These are phyloP conservation scores for Gloeopeniophorella convolvens DNA, from an alignment of 768 basidiomycete species.

Conservation along the genomic window DNA sequence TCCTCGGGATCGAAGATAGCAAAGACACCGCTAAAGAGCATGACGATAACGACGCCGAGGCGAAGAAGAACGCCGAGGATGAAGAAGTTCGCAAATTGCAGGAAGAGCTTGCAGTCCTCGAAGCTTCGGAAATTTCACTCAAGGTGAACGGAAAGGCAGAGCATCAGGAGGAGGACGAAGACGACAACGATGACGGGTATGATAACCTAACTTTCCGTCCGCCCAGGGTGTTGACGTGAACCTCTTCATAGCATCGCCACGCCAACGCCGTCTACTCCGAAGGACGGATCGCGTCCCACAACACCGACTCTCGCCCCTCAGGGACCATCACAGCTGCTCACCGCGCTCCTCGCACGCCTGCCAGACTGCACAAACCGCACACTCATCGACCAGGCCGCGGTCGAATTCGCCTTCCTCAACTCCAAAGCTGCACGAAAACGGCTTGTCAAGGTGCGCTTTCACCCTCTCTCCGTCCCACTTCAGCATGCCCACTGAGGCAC, in stretches of 20 bases:
- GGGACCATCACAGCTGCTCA: constrained; percentile 90
- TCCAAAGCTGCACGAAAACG: constrained; percentile 94
- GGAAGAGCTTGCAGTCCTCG: constrained; percentile 66
- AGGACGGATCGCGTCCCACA: constrained; percentile 41
- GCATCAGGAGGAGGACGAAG: constrained; percentile 19
- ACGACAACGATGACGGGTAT: constrained; percentile 24
- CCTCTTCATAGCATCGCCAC: constrained; percentile 37
- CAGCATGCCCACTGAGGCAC: background rate
- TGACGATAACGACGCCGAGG: constrained; percentile 42
- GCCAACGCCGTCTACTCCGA: constrained; percentile 65
- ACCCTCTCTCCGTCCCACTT: background rate
- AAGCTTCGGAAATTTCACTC: constrained; percentile 28
- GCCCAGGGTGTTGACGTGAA: background rate
- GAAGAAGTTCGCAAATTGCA: constrained; percentile 73
- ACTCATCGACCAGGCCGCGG: constrained; percentile 86
- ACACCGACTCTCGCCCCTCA: constrained; percentile 72
- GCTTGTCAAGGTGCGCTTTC: constrained; percentile 62
- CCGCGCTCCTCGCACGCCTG: constrained; percentile 81
- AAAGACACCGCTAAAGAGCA: constrained; percentile 29
- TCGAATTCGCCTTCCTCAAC: constrained; percentile 95
- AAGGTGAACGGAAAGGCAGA: constrained; percentile 14
- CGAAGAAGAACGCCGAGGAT: constrained; percentile 50
- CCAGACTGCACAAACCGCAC: constrained; percentile 91
- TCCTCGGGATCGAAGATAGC: constrained; percentile 62
- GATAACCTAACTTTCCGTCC: constrained; percentile 21